phyloP scores from a whole-genome alignment of 2,329 filamentous ascomycete species.

The Blastomyces silverae region DNA sequence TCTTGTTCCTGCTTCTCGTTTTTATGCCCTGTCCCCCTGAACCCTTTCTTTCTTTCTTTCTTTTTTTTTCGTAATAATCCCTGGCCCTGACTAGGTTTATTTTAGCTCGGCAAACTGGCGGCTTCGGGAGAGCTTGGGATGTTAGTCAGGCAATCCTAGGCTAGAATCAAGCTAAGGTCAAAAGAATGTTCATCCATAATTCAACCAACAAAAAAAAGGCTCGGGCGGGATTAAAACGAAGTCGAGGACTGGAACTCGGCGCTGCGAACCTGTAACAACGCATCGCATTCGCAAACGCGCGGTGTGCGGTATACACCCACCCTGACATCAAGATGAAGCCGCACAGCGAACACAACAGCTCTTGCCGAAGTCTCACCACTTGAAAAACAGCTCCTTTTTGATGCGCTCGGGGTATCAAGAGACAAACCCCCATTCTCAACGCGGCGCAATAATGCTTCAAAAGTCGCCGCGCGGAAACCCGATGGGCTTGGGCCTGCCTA shows the following conservation, averaged over 20 bases:
- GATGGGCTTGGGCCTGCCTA: not conserved
- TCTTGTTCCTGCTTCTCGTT: not conserved
- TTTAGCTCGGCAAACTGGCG: slow-evolving; percentile 4
- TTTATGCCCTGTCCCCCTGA: not conserved
- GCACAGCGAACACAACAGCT: not conserved
- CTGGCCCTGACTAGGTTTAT: not conserved
- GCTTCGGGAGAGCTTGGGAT: not conserved
- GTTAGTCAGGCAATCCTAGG: not conserved
- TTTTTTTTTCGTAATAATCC: not conserved
- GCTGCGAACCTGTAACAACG: too few relatives aligned
- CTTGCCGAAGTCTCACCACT: too few relatives aligned
- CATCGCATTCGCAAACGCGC: not conserved
- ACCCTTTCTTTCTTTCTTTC: not conserved
- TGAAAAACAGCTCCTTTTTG: not conserved
- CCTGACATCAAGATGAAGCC: not conserved
- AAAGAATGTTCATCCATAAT: not conserved
- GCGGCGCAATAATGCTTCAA: not conserved
- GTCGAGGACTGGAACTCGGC: not conserved
- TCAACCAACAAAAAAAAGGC: not conserved
- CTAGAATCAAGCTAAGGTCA: not conserved
- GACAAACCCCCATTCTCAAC: not conserved
- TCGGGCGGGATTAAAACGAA: not conserved
- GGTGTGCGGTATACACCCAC: not conserved
- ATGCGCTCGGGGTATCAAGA: not conserved
- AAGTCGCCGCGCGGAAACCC: not conserved